These are phyloP conservation scores for Myriosclerotinia duriaeana DNA, from an alignment of 2,329 filamentous ascomycete species.

Conservation along the genomic window DNA sequence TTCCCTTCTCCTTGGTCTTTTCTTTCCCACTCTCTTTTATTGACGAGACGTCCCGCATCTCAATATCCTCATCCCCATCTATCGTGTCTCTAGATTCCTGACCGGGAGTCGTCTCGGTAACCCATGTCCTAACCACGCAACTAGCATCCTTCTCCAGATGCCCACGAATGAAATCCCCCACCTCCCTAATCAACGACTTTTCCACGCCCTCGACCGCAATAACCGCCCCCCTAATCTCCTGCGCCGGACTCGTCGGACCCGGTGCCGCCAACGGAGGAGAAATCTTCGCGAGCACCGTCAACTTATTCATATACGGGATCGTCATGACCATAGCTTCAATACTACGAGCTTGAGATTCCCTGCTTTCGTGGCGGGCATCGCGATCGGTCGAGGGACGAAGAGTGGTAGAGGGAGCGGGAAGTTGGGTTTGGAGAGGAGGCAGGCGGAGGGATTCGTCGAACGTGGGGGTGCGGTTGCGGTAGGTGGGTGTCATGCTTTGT, in stretches of 20 bases:
- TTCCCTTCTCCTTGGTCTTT: background rate
- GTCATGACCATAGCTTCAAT: constrained; percentile 72
- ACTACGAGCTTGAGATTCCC: constrained; percentile 46
- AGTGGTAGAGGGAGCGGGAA: constrained; percentile 40
- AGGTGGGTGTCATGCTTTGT: constrained; percentile 29
- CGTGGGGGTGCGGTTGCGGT: constrained; percentile 31
- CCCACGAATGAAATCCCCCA: constrained; percentile 60
- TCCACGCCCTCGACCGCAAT: constrained; percentile 80
- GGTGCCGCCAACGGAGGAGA: constrained; percentile 61
- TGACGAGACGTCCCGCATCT: constrained; percentile 27
- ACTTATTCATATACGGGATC: constrained; percentile 72
- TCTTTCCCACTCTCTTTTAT: background rate
- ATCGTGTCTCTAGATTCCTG: background rate
- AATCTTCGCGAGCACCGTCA: constrained; percentile 73
- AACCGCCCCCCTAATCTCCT: constrained; percentile 67
- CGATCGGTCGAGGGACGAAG: constrained; percentile 38
- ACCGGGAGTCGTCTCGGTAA: constrained; percentile 5
- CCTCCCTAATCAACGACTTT: constrained; percentile 49
- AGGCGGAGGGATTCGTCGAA: constrained; percentile 41
- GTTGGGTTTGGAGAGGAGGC: constrained; percentile 40
- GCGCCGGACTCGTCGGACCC: constrained; percentile 39
- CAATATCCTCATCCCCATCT: constrained; percentile 24
- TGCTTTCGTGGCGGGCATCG: constrained; percentile 38
- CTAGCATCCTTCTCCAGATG: constrained; percentile 36
- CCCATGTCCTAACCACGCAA: constrained; percentile 38